phyloP scores from a whole-genome alignment of 31 red algal species.

The Asparagopsis taxiformis region DNA sequence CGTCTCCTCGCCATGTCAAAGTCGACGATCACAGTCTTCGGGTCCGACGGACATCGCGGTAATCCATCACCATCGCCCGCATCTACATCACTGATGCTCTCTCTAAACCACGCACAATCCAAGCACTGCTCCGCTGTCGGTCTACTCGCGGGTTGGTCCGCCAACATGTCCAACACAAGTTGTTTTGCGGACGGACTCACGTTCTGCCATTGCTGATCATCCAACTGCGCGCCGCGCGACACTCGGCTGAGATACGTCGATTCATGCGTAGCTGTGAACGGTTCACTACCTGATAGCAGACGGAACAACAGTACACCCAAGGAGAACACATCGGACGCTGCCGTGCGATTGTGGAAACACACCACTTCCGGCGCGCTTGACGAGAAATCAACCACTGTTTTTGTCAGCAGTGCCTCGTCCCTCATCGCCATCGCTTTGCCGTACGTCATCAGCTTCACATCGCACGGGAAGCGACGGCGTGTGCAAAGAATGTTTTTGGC shows the following conservation, averaged over 20 bases:
- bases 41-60: neutral
- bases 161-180: neutral
- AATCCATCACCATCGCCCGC: neutral
- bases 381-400: neutral
- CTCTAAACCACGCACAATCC: slow-evolving; percentile 2
- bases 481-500: neutral
- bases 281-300: slow-evolving; percentile 1
- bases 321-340: slow-evolving; percentile 12
- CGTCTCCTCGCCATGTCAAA: neutral
- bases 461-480: neutral
- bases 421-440: slow-evolving; percentile 6
- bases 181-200: neutral
- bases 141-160: neutral
- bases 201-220: no score
- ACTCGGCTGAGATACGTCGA: slow-evolving; percentile 2
- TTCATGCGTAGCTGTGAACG: slow-evolving; percentile 2
- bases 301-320: slow-evolving; percentile 1
- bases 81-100: neutral
- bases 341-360: slow-evolving; percentile 3
- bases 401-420: slow-evolving; percentile 1
- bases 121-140: slow-evolving; percentile 3
- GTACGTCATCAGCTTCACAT: slow-evolving; percentile 1
- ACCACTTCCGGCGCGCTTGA: slow-evolving; percentile 11
- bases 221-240: neutral
- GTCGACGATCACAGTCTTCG: slow-evolving; percentile 9